Evolutionary conservation across 306 rosid species (phyloP).

Genomic region (Senna tora): DNA sequence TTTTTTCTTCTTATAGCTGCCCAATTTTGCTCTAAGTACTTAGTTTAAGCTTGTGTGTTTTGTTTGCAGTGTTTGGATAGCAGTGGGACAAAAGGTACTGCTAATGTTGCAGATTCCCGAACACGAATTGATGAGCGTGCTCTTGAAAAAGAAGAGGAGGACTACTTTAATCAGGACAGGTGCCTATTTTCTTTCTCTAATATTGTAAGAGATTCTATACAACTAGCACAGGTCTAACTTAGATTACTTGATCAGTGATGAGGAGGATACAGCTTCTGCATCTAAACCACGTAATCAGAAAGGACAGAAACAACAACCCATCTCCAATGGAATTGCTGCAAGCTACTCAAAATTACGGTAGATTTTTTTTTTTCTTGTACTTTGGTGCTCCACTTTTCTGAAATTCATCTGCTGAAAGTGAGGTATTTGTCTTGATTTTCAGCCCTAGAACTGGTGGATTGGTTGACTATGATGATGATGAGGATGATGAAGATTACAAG

Average conservation of each 20-base stretch:
- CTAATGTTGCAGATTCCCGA: constrained; percentile 63
- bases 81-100: constrained; percentile 60
- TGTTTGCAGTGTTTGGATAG: constrained; percentile 75
- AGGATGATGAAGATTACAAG: constrained; percentile 86
- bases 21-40: constrained; percentile 4
- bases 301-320: constrained; percentile 59
- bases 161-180: constrained; percentile 93
- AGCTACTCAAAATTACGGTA: constrained; percentile 66
- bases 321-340: constrained; percentile 73
- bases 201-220: constrained; percentile 16
- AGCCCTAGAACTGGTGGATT: constrained; percentile 72
- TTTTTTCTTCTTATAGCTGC: constrained; percentile 20
- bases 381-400: neutral
- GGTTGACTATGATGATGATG: constrained; percentile 95
- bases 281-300: constrained; percentile 58
- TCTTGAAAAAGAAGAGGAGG: constrained; percentile 91
- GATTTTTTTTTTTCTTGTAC: constrained; percentile 7
- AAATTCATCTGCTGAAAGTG: constrained; percentile 3
- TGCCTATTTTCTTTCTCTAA: constrained; percentile 32
- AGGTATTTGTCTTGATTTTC: constrained; percentile 35
- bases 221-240: constrained; percentile 14
- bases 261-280: constrained; percentile 83
- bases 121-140: constrained; percentile 86
- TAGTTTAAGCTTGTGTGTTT: constrained; percentile 32
- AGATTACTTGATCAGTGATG: constrained; percentile 65